Evolutionary conservation across 2,329 filamentous ascomycete genomes (phyloP).

Genomic region (Apiospora marii): DNA sequence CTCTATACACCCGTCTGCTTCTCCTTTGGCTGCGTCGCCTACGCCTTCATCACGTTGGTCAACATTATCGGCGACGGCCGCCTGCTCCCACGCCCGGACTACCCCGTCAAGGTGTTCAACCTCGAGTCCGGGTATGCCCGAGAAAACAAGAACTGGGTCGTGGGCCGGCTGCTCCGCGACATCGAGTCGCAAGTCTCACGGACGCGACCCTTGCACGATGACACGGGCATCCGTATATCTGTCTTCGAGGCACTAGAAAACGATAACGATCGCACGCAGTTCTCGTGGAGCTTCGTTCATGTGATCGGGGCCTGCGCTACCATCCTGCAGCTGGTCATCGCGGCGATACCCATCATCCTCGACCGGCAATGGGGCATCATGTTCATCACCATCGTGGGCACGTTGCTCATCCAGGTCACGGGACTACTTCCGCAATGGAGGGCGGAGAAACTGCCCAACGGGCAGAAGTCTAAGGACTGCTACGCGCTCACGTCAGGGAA

Average conservation of each 20-base stretch:
- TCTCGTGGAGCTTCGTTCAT: not conserved
- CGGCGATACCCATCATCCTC: not conserved
- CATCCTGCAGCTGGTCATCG: not conserved
- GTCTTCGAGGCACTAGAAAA: not conserved
- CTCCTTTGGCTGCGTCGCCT: slow-evolving; percentile 36
- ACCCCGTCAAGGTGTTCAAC: slow-evolving; percentile 36
- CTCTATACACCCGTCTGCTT: slow-evolving; percentile 34
- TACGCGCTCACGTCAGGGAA: not conserved
- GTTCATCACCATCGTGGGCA: not conserved
- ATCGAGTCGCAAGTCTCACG: not conserved
- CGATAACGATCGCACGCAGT: not conserved
- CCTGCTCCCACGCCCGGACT: slow-evolving; percentile 33
- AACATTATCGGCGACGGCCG: slow-evolving; percentile 33
- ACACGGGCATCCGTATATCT: not conserved
- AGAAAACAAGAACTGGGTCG: slow-evolving; percentile 27
- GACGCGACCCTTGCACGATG: not conserved
- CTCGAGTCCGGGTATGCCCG: slow-evolving; percentile 31
- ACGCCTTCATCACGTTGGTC: slow-evolving; percentile 31
- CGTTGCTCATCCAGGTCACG: not conserved
- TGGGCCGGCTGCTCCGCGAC: slow-evolving; percentile 28
- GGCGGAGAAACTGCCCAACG: not conserved
- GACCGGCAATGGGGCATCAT: slow-evolving; percentile 4
- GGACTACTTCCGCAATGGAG: not conserved
- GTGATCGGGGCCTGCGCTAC: not conserved
- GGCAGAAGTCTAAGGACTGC: not conserved